Base-by-base conservation (phyloP, 768 basidiomycete genomes). In the Russula dissimulans region DNA sequence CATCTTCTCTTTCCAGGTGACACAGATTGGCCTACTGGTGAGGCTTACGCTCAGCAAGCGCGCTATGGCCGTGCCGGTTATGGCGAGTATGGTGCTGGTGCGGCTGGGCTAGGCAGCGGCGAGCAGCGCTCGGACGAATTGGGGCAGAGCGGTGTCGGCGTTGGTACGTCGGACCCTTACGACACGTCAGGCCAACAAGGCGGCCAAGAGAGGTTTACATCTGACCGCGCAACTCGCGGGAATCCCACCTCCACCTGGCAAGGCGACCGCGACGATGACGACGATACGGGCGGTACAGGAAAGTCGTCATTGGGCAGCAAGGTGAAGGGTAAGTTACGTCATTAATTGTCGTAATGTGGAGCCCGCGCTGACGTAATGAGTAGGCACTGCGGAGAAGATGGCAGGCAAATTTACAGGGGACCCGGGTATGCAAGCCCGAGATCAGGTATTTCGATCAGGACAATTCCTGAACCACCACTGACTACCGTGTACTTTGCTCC, bases 371-470 rank as follows among this genome's bases (percentile, higher is more conserved):
- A 66, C 12, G 32, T 32, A 34, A n/a, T 29, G 26, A 34, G 43
- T 32, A 66, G 65, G 65, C 36, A 51, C 59, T 3, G 56, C 59
- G 10, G 65, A 66, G 53, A 60, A 39, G 54, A 12, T 66, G 32
- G 22, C 41, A 1, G 62, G 65, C 3, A 66, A 64, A n/a, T 26
- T 57, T n/a, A 46, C n/a, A 4, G 48, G 65, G 14, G 56, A 64
- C 39, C 41, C 54, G 49, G 58, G 41, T 3, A 60, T 5, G 56
- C 41, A 52, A 48, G 45, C 52, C 52, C 52, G 58, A 17, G 65
- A 63, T 11, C 55, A 66, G 63, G 65, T 66, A 45, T 39, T 29
- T 34, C 7, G 26, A 45, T 47, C 36, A 22, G 26, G 39, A 17
- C 10, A 15, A 52, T 29, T 15, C 12, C 12, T 54, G 45, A 17